phyloP scores from a whole-genome alignment of 2,329 filamentous ascomycete genomes.

The Xylaria multiplex region DNA sequence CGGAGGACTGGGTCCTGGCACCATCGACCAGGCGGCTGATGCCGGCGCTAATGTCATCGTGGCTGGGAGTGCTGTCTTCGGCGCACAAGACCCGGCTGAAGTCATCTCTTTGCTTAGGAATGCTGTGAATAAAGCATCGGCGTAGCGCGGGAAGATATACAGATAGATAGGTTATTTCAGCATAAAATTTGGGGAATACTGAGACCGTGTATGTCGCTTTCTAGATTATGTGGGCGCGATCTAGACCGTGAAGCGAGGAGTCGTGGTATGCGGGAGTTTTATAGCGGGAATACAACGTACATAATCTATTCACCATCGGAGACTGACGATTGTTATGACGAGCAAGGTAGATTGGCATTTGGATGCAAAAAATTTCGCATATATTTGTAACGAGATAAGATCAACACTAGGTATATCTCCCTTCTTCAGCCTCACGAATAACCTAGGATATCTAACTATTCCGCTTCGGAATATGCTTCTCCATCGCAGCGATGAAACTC shows the following conservation, averaged over 20 bases:
- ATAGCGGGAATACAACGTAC: constrained; percentile 10
- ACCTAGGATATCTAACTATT: background rate
- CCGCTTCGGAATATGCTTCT: constrained; percentile 56
- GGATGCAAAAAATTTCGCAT: background rate
- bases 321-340: background rate
- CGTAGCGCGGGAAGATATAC: constrained; percentile 41
- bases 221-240: background rate
- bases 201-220: constrained; percentile 9
- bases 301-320: background rate
- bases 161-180: constrained; percentile 1
- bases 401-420: background rate
- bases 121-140: constrained; percentile 73
- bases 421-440: background rate
- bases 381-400: background rate
- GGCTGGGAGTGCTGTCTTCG: constrained; percentile 94
- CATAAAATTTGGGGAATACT: background rate
- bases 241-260: constrained; percentile 3
- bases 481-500: constrained; percentile 61
- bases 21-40: constrained; percentile 92
- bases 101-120: constrained; percentile 85
- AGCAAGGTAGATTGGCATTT: background rate
- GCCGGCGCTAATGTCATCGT: constrained; percentile 98
- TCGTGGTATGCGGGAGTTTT: background rate
- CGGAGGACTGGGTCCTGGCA: constrained; percentile 86
- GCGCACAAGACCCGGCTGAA: constrained; percentile 85